Percentiles rank a stretch among this genome's conserved stretches.
These are phyloP conservation scores for Bipolaris zeicola DNA, from an alignment of 2,329 filamentous ascomycete species.

Conservation along the genomic window DNA sequence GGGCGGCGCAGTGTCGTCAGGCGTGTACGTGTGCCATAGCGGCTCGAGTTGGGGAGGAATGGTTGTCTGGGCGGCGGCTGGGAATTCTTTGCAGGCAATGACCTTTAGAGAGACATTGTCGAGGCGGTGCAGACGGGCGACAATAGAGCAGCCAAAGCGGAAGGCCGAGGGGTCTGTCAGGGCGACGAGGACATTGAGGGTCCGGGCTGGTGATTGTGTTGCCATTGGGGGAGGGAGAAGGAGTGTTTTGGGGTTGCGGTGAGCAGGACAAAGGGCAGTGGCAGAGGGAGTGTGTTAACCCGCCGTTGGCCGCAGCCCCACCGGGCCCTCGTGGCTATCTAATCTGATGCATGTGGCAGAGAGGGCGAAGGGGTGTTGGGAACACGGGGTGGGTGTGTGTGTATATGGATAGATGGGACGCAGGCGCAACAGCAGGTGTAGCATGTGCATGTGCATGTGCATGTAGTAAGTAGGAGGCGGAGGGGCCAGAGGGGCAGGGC, in stretches of 20 bases:
- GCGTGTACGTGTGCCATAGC: conserved; percentile 39
- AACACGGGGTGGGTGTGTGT: neutral
- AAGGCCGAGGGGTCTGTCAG: conserved; percentile 69
- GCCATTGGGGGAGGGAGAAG: conserved; percentile 21
- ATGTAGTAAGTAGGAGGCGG: no score
- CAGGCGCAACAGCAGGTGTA: neutral
- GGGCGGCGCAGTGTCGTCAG: conserved; percentile 23
- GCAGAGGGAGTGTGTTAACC: conserved; percentile 19
- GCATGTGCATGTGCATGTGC: neutral
- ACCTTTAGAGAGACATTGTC: conserved; percentile 62
- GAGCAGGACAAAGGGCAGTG: neutral
- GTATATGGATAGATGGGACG: no score
- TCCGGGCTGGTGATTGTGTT: neutral
- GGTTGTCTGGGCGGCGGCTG: conserved; percentile 27
- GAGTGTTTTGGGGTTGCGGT: conserved; percentile 8
- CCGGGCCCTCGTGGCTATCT: neutral
- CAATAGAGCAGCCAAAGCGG: conserved; percentile 68
- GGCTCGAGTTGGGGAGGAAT: conserved; percentile 36
- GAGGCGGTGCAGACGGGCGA: conserved; percentile 70
- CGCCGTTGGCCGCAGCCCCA: conserved; percentile 30
- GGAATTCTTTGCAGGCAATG: conserved; percentile 37
- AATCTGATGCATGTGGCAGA: conserved; percentile 5
- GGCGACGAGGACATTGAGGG: conserved; percentile 57
- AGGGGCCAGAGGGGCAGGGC: no score
- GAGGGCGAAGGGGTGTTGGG: neutral